Base-by-base conservation (phyloP, 2,329 filamentous ascomycete genomes). In the Phialocephala subalpina region DNA sequence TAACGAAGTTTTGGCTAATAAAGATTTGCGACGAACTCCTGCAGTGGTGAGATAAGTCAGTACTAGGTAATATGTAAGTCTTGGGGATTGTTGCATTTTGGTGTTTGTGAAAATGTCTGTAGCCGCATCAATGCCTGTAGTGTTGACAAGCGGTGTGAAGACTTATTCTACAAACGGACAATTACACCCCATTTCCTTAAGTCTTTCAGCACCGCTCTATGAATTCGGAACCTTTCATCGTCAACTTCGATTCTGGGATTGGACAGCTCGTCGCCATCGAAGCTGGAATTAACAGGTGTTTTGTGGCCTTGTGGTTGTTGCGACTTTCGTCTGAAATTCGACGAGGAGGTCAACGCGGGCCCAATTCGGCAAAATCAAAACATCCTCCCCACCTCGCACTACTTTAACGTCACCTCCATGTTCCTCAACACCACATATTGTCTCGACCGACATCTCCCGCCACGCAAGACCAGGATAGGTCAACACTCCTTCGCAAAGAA, bases 101-200 rank as follows among this genome's bases (percentile, higher is more conserved):
- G 25, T 58, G 47, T 60, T 52, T 53, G 36, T 36, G 29, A 56
- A 45, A 20, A 63, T 60, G 64, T 56, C 27, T 60, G 55, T 25
- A 47, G 60, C 60, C 60, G 64, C 36, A 16, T 53, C 55, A 29
- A 56, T 49, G 35, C 22, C 20, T 42, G 33, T 59, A 22, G 45
- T 49, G 35, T 38, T 59, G 59, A 33, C 55, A 22, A 58, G 60
- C 64, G 60, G 60, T 66, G 64, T 60, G 49, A 29, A 18, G 25
- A 18, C 35, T 8, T 22, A 22, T 4, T 25, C 11, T 58, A 29
- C 56, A 66, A 63, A 63, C 64, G 49, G 53, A 65, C 49, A 33
- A 5, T 33, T 8, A 16, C n/a, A 49, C 20, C 8, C 45, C 45
- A 49, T 49, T 20, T 49, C 45, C 18, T 49, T 16, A 16, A 6